Evolutionary conservation across 1,284 basidiomycete genomes (phyloP).

Genomic region (Acaromyces ingoldii): DNA sequence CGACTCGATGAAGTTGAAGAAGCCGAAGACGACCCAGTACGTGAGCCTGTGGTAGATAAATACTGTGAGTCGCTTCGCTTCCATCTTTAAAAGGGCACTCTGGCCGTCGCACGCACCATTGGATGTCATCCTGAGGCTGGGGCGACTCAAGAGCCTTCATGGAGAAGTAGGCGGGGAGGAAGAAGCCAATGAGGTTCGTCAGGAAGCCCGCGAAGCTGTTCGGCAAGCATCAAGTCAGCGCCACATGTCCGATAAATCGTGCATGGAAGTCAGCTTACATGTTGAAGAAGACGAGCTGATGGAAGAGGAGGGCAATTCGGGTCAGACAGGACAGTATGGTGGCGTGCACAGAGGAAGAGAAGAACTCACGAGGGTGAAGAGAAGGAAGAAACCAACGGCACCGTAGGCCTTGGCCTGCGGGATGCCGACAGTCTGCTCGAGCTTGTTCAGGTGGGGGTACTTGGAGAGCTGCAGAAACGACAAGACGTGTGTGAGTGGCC

Average conservation of each 20-base stretch:
- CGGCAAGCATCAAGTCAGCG: background rate
- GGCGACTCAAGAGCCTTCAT: constrained; percentile 49
- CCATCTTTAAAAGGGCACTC: background rate
- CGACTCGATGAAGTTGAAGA: constrained; percentile 50
- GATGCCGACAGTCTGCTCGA: constrained; percentile 84
- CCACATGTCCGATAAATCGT: background rate
- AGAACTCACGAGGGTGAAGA: constrained; percentile 54
- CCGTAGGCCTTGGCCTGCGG: constrained; percentile 76
- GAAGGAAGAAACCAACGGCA: constrained; percentile 67
- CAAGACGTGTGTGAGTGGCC: background rate
- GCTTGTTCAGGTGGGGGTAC: constrained; percentile 63
- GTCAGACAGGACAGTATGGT: background rate
- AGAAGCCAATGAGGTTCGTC: constrained; percentile 50
- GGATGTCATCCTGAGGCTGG: constrained; percentile 50
- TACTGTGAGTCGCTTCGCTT: constrained; percentile 41
- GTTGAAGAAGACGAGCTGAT: constrained; percentile 54
- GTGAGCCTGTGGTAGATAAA: constrained; percentile 39
- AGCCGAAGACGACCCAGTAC: constrained; percentile 52
- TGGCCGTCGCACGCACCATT: constrained; percentile 31
- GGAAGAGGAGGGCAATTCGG: constrained; percentile 12
- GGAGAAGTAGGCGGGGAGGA: constrained; percentile 51
- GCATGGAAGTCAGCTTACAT: constrained; percentile 25
- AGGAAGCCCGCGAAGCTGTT: constrained; percentile 48
- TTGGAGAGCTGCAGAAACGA: constrained; percentile 65
- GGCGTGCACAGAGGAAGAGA: background rate